Evolutionary conservation across 805 yeast genomes (phyloP).

Genomic region (Komagataella ulmi): DNA sequence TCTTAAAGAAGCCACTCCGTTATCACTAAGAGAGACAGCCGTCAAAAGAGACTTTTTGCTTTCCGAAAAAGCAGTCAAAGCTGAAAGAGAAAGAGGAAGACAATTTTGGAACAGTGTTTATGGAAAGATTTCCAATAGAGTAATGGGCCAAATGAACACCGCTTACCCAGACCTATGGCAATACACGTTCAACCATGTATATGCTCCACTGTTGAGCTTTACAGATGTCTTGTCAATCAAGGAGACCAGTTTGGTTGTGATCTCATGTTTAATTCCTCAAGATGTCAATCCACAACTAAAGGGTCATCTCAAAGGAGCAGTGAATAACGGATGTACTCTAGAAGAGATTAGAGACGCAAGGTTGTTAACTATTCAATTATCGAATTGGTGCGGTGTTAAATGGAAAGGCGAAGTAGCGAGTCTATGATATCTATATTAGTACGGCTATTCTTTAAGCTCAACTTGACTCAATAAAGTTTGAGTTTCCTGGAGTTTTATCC

Average conservation of each 20-base stretch:
- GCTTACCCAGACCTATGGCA: constrained; percentile 84
- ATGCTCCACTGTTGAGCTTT: constrained; percentile 65
- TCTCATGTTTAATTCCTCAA: constrained; percentile 77
- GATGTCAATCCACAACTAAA: constrained; percentile 88
- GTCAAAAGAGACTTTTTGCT: constrained; percentile 6
- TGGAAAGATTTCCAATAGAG: constrained; percentile 58
- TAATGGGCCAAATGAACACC: constrained; percentile 48
- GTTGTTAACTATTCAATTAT: constrained; percentile 45
- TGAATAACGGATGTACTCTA: constrained; percentile 58
- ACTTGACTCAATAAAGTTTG: background rate
- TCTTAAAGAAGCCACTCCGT: constrained; percentile 55
- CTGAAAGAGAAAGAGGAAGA: constrained; percentile 31
- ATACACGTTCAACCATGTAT: constrained; percentile 58
- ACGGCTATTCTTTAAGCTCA: background rate
- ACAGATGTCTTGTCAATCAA: constrained; percentile 45
- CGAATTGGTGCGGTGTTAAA: constrained; percentile 61
- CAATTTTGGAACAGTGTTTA: constrained; percentile 66
- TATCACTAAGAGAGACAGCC: constrained; percentile 17
- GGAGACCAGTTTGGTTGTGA: constrained; percentile 67
- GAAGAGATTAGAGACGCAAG: constrained; percentile 53
- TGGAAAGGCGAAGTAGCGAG: constrained; percentile 49
- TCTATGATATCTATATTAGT: constrained; percentile 18
- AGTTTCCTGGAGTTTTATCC: background rate
- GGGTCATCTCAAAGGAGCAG: constrained; percentile 82
- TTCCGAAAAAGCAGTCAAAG: constrained; percentile 6